These are phyloP conservation scores for Suillus cothurnatus DNA, from an alignment of 768 basidiomycete species.

Conservation along the genomic window DNA sequence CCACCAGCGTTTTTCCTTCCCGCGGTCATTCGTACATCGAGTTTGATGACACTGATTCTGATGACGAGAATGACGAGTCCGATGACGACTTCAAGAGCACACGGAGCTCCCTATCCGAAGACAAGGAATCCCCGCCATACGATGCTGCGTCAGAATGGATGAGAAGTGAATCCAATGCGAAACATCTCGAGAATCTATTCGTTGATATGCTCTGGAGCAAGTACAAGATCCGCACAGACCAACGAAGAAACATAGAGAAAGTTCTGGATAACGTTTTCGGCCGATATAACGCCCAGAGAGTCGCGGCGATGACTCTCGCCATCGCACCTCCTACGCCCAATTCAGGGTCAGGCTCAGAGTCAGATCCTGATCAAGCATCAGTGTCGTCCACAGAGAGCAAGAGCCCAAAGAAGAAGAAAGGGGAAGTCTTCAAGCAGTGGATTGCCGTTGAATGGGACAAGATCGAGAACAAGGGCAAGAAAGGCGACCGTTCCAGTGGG, in stretches of 20 bases:
- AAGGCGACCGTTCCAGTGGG: slow-evolving; percentile 28
- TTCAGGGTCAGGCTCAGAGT: background rate
- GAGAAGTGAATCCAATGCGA: slow-evolving; percentile 39
- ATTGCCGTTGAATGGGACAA: slow-evolving; percentile 40
- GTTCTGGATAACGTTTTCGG: slow-evolving; percentile 55
- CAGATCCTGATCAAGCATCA: slow-evolving; percentile 22
- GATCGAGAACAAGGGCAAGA: slow-evolving; percentile 29
- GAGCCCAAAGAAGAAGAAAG: slow-evolving; percentile 27
- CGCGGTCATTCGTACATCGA: slow-evolving; percentile 23
- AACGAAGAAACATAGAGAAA: slow-evolving; percentile 50
- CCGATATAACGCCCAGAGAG: slow-evolving; percentile 42
- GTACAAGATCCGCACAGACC: slow-evolving; percentile 54
- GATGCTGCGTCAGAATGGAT: slow-evolving; percentile 42
- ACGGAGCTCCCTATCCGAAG: slow-evolving; percentile 29
- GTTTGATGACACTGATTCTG: slow-evolving; percentile 17
- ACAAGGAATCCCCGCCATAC: slow-evolving; percentile 22
- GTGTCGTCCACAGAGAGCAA: slow-evolving; percentile 29
- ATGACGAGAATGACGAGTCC: slow-evolving; percentile 26
- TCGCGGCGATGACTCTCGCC: slow-evolving; percentile 53
- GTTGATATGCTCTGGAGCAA: slow-evolving; percentile 56
- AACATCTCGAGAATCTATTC: slow-evolving; percentile 59
- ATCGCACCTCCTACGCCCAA: slow-evolving; percentile 49
- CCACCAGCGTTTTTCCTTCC: slow-evolving; percentile 3
- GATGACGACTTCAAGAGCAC: slow-evolving; percentile 35
- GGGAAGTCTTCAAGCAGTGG: slow-evolving; percentile 38